phyloP scores from a whole-genome alignment of 1,284 basidiomycete species.

The Rhodotorula sp. region DNA sequence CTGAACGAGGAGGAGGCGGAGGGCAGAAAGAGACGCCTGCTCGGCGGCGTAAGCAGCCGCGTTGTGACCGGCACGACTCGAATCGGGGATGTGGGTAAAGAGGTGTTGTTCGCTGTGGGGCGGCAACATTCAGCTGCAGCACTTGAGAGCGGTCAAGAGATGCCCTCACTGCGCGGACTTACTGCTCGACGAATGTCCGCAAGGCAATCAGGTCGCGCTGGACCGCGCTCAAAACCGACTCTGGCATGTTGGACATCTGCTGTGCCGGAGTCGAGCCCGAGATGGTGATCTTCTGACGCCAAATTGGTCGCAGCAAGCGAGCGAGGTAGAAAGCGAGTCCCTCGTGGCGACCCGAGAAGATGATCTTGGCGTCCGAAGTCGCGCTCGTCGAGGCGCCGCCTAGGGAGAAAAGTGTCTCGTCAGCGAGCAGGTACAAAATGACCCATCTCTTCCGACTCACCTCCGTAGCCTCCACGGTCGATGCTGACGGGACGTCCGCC shows the following conservation, averaged over 20 bases:
- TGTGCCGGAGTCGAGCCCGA: conserved; percentile 47
- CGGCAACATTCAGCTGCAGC: background rate
- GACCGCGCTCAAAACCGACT: conserved; percentile 63
- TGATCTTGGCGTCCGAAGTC: conserved; percentile 62
- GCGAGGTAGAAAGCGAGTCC: conserved; percentile 85
- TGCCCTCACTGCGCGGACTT: conserved; percentile 17
- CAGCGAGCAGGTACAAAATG: background rate
- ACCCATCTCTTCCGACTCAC: background rate
- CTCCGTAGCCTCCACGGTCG: conserved; percentile 57
- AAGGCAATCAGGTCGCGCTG: conserved; percentile 77
- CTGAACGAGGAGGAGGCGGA: conserved; percentile 71
- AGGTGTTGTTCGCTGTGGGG: conserved; percentile 31
- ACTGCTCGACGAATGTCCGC: conserved; percentile 65
- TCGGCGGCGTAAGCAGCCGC: conserved; percentile 61
- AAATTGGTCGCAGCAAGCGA: conserved; percentile 78
- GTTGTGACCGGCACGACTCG: conserved; percentile 27
- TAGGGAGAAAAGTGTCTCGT: background rate
- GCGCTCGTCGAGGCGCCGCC: conserved; percentile 2
- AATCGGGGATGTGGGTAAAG: conserved; percentile 33
- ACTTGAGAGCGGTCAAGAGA: too few species aligned
- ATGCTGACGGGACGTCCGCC: conserved; percentile 77
- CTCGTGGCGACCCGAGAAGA: conserved; percentile 84
- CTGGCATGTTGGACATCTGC: conserved; percentile 63
- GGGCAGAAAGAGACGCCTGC: conserved; percentile 70
- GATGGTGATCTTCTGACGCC: conserved; percentile 74